Base-by-base conservation (phyloP, 306 rosid species). In the Begonia peltatifolia region DNA sequence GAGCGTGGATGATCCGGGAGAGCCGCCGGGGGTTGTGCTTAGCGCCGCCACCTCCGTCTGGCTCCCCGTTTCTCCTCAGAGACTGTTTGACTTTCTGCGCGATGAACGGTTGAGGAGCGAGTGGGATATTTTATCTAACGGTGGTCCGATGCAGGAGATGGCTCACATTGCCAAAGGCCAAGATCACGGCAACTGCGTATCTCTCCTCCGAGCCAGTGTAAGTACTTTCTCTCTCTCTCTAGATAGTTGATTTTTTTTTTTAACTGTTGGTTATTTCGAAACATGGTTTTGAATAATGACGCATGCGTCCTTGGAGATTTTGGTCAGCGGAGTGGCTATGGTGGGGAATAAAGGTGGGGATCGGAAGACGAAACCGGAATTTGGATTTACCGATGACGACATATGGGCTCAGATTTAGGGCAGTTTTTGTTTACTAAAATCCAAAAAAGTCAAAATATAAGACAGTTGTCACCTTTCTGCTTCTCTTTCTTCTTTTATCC, bases 81-180 rank as follows among this genome's bases (percentile, higher is more conserved):
- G 84, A 14, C 69, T 90, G 13, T 90, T 90, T 1, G 79, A 90
- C 56, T 90, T 90, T 65, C 72, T 90, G 1, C 90, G 97, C 1
- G 85, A 90, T 6, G 97, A 90, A 46, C 61, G 85, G 17, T 85
- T 90, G 1, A 64, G 97, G 7, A 85, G 97, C 44, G 90, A 90
- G 67, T 90, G 97, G 97, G 97, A 90, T 68, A 90, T 90, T 11
- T 76, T 90, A 10, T 90, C 97, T 5, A 90, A 90, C 42, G 97
- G 97, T 25, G 94, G 97, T 10, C 97, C 97, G 62, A 90, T 90
- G 97, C 95, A 90, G 54, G 97, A 85, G 62, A 90, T 90, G 94
- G 87, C 93, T 52, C 95, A 83, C 75, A 83, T 90, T 5, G 94
- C 97, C 18, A 90, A 90, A 63, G 94, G 95, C 42, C 94, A 85